Percentiles rank a stretch among this genome's conserved stretches.
Evolutionary conservation across 2,329 filamentous ascomycete species (phyloP).

Genomic region (Basipetospora chlamydospora): DNA sequence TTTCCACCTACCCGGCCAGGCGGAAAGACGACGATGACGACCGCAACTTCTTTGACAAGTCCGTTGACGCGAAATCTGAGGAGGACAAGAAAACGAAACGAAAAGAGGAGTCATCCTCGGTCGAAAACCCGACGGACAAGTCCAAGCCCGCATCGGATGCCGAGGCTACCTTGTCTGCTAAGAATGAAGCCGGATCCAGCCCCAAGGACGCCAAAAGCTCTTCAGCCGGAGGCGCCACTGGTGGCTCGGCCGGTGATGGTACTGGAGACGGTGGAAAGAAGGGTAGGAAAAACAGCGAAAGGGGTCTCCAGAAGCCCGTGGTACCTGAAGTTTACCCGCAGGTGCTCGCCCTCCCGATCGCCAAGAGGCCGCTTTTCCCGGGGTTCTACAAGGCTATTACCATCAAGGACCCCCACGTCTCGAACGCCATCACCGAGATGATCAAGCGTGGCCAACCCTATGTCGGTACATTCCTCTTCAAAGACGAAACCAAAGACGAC

Average conservation of each 20-base stretch:
- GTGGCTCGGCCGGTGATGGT: conserved; percentile 35
- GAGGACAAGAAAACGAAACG: conserved; percentile 16
- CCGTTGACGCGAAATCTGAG: conserved; percentile 34
- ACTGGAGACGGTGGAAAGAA: conserved; percentile 52
- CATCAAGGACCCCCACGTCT: conserved; percentile 83
- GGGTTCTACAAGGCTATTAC: conserved; percentile 99
- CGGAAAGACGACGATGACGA: conserved; percentile 15
- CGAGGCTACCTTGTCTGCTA: conserved; percentile 29
- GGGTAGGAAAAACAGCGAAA: conserved; percentile 54
- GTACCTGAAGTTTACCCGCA: conserved; percentile 95
- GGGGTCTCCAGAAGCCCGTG: conserved; percentile 69
- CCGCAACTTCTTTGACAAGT: conserved; percentile 32
- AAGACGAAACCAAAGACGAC: conserved; percentile 86
- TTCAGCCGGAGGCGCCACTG: conserved; percentile 38
- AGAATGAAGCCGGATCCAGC: conserved; percentile 21
- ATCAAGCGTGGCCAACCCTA: conserved; percentile 95
- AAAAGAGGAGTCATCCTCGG: conserved; percentile 25
- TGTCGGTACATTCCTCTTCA: conserved; percentile 91
- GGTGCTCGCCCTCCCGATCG: conserved; percentile 93
- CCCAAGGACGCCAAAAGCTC: conserved; percentile 41
- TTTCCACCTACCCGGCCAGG: conserved; percentile 2
- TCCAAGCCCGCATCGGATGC: conserved; percentile 13
- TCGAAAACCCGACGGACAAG: conserved; percentile 13
- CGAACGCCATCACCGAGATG: conserved; percentile 86
- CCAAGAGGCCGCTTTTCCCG: conserved; percentile 83